Evolutionary conservation across 1,139 yeast genomes (phyloP).

Genomic region (Yamadazyma jaroonii): DNA sequence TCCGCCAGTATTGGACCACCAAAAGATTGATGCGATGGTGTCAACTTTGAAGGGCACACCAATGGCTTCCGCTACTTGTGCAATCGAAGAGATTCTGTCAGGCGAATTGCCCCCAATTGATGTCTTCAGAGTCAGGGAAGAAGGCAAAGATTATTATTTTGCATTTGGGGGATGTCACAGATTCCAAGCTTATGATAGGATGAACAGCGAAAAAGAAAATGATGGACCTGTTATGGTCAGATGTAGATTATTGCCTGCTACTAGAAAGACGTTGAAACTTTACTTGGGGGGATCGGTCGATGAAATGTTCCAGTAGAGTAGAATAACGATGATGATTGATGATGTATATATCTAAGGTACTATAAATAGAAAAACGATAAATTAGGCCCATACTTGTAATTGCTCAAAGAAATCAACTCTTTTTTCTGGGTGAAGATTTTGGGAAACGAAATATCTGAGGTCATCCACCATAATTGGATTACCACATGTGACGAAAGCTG

Average conservation of each 20-base stretch:
- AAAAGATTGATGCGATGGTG: slow-evolving; percentile 76
- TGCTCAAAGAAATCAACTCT: slow-evolving; percentile 39
- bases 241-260: slow-evolving; percentile 66
- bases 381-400: slow-evolving; percentile 33
- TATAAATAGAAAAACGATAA: neutral
- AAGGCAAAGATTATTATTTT: slow-evolving; percentile 62
- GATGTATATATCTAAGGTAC: neutral
- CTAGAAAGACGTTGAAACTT: slow-evolving; percentile 55
- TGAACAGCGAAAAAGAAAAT: slow-evolving; percentile 16
- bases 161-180: slow-evolving; percentile 88
- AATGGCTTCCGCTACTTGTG: slow-evolving; percentile 61
- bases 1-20: slow-evolving; percentile 73
- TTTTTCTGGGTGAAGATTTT: slow-evolving; percentile 22
- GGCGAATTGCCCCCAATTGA: slow-evolving; percentile 79
- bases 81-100: slow-evolving; percentile 49
- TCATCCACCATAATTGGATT: slow-evolving; percentile 53
- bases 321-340: neutral
- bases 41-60: slow-evolving; percentile 68
- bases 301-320: slow-evolving; percentile 36
- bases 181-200: slow-evolving; percentile 69
- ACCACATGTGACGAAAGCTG: slow-evolving; percentile 48
- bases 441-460: slow-evolving; percentile 30
- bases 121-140: slow-evolving; percentile 62
- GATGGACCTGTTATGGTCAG: slow-evolving; percentile 48
- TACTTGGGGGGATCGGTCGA: slow-evolving; percentile 69